A percentile compares a stretch with the other conserved stretches of the same genome.
Evolutionary conservation across 495 filamentous ascomycete species (phyloP).

Genomic region (Aspergillus asperescens): DNA sequence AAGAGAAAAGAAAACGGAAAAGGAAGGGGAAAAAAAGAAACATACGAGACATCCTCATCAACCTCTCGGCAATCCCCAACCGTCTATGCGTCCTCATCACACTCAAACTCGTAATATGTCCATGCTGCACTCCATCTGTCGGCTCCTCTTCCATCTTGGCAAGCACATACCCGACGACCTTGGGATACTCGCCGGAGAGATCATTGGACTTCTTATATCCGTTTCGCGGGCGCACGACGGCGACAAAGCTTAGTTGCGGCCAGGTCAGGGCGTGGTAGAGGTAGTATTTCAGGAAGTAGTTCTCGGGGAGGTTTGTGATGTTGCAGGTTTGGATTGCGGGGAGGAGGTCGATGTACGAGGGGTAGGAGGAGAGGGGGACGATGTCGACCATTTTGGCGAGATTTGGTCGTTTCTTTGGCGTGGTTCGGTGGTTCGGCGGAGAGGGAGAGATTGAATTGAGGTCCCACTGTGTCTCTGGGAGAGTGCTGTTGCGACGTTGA

Average conservation of each 20-base stretch:
- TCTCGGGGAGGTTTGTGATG: conserved; percentile 97
- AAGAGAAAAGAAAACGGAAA: too few species aligned
- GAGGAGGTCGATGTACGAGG: conserved; percentile 58
- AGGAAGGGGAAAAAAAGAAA: conserved; percentile 22
- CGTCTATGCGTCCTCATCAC: conserved; percentile 95
- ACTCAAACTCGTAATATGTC: conserved; percentile 90
- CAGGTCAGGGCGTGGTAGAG: conserved; percentile 97
- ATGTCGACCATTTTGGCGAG: conserved; percentile 50
- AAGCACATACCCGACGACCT: conserved; percentile 97
- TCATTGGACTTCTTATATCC: conserved; percentile 47
- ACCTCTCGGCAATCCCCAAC: conserved; percentile 87
- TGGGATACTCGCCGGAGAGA: conserved; percentile 77
- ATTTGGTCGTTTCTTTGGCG: neutral
- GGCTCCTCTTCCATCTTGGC: conserved; percentile 99
- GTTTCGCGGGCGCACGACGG: conserved; percentile 79
- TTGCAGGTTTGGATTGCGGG: conserved; percentile 96
- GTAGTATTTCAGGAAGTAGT: conserved; percentile 99
- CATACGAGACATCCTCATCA: conserved; percentile 94
- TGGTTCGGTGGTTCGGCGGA: neutral
- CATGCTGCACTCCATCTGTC: conserved; percentile 81
- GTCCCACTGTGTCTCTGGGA: neutral
- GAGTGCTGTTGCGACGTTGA: too few species aligned
- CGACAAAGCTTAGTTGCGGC: conserved; percentile 95
- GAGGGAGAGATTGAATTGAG: neutral
- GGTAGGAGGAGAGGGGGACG: conserved; percentile 44